phyloP scores from a whole-genome alignment of 805 yeast genomes.

The Zygosaccharomyces siamensis region DNA sequence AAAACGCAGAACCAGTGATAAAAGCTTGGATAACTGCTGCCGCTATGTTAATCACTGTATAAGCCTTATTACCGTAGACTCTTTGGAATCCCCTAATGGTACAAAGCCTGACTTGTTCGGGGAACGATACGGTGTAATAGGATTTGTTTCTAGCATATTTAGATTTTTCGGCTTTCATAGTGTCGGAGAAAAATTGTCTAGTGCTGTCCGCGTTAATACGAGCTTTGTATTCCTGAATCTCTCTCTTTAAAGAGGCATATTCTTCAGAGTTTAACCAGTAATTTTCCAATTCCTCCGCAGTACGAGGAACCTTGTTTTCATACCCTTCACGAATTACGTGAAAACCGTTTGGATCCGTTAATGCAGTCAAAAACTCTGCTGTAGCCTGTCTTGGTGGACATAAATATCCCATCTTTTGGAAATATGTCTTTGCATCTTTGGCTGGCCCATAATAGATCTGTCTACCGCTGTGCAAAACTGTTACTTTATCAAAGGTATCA shows the following conservation, averaged over 20 bases:
- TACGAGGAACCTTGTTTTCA: conserved; percentile 48
- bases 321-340: conserved; percentile 38
- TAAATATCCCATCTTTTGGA: conserved; percentile 50
- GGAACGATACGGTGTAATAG: conserved; percentile 28
- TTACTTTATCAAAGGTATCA: conserved; percentile 49
- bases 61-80: conserved; percentile 55
- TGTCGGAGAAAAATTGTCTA: conserved; percentile 29
- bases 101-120: conserved; percentile 47
- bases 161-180: conserved; percentile 31
- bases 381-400: conserved; percentile 57
- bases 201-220: conserved; percentile 33
- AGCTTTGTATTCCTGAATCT: conserved; percentile 40
- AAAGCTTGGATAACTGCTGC: conserved; percentile 50
- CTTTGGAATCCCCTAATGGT: conserved; percentile 50
- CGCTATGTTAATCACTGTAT: conserved; percentile 30
- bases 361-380: conserved; percentile 57
- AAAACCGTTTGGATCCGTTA: conserved; percentile 52
- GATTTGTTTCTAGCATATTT: conserved; percentile 21
- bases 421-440: conserved; percentile 45
- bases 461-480: conserved; percentile 48
- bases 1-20: conserved; percentile 59
- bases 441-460: conserved; percentile 56
- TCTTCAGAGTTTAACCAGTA: conserved; percentile 42
- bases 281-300: conserved; percentile 51
- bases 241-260: conserved; percentile 35